A percentile compares a stretch with the other conserved stretches of the same genome.
phyloP scores from a whole-genome alignment of 805 yeast genomes.

The Teunomyces atbi region DNA sequence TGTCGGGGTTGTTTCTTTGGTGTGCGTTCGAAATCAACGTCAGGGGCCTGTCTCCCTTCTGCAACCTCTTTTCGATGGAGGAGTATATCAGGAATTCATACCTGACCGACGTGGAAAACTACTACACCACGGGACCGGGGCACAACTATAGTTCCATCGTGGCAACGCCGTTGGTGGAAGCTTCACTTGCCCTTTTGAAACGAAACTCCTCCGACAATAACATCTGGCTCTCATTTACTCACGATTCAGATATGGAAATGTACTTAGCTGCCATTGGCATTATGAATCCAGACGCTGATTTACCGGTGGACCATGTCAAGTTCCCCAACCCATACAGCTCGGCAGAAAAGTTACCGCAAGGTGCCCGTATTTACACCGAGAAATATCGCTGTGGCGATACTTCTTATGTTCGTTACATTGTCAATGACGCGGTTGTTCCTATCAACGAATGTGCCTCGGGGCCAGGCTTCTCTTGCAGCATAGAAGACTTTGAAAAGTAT shows the following conservation, averaged over 20 bases:
- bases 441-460: conserved; percentile 33
- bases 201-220: conserved; percentile 44
- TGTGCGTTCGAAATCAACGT: conserved; percentile 79
- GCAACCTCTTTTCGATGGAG: conserved; percentile 63
- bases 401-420: conserved; percentile 37
- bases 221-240: conserved; percentile 69
- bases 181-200: conserved; percentile 47
- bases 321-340: conserved; percentile 49
- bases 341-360: conserved; percentile 39
- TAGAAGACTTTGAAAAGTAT: conserved; percentile 31
- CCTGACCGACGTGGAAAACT: conserved; percentile 55
- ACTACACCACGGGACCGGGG: conserved; percentile 65
- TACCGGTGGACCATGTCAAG: conserved; percentile 46
- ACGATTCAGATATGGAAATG: conserved; percentile 66
- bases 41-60: conserved; percentile 63
- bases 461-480: conserved; percentile 44
- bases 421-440: conserved; percentile 43
- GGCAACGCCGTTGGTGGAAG: conserved; percentile 56
- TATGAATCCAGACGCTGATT: conserved; percentile 38
- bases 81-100: conserved; percentile 67
- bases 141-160: conserved; percentile 53
- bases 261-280: conserved; percentile 66
- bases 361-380: conserved; percentile 40
- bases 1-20: conserved; percentile 50
- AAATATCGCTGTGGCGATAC: conserved; percentile 29